Conservation (phyloP, 2,329 filamentous ascomycete species). For the Colletotrichum incanum region DNA sequence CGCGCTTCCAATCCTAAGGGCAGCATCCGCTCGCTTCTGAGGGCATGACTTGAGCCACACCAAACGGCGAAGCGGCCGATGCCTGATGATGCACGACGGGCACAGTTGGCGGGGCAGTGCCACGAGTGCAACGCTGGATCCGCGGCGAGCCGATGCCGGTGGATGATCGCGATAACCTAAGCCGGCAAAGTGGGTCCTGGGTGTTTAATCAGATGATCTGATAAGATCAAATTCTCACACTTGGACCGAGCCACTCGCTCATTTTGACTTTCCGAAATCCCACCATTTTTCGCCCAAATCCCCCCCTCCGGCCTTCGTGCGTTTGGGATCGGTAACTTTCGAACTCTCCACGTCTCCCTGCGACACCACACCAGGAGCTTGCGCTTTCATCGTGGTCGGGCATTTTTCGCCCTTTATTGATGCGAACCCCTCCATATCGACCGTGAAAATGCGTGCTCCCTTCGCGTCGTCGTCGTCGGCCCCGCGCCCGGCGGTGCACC, state of each 20-base stretch:
- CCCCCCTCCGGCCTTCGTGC: neutral
- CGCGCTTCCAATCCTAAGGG: neutral
- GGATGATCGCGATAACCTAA: slow-evolving; percentile 32
- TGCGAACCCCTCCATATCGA: slow-evolving; percentile 17
- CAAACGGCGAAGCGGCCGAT: too few species aligned
- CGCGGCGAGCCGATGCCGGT: slow-evolving; percentile 38
- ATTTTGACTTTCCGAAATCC: slow-evolving; percentile 7
- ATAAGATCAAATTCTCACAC: slow-evolving; percentile 42
- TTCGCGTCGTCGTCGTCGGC: slow-evolving; percentile 18
- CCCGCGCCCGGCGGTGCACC: slow-evolving; percentile 2
- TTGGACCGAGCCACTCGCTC: neutral
- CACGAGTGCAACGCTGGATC: slow-evolving; percentile 3
- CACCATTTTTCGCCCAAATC: neutral
- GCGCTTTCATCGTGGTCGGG: neutral
- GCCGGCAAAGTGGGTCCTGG: neutral
- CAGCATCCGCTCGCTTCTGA: too few species aligned
- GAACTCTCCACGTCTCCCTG: neutral
- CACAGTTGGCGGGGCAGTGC: neutral
- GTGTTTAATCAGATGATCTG: slow-evolving; percentile 44
- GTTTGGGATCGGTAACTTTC: neutral
- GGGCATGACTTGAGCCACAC: neutral
- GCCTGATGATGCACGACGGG: neutral
- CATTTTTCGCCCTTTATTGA: neutral
- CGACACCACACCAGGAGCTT: neutral
- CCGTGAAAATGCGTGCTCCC: slow-evolving; percentile 35